A percentile compares a stretch with the other conserved stretches of the same genome.
Evolutionary conservation across 2,329 filamentous ascomycete species (phyloP).

Genomic region (Pseudocercospora fijiensis): DNA sequence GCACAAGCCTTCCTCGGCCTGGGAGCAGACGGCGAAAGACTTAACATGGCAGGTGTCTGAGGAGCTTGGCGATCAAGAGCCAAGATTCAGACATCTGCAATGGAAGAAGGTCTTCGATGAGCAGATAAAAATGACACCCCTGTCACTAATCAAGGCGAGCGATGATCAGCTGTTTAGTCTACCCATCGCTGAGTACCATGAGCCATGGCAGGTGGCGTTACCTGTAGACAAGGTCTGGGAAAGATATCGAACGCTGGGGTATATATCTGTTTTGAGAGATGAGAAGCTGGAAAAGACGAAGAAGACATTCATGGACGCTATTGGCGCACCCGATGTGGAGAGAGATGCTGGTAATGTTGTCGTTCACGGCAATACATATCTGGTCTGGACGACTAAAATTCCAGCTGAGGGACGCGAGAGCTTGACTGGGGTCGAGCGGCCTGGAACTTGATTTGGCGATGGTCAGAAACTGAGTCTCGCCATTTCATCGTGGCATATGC

Average conservation of each 20-base stretch:
- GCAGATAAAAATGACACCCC: constrained; percentile 54
- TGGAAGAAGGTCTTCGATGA: constrained; percentile 66
- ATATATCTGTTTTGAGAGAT: constrained; percentile 60
- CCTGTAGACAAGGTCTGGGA: constrained; percentile 62
- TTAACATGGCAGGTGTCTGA: constrained; percentile 58
- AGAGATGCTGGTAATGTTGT: constrained; percentile 63
- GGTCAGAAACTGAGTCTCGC: not conserved
- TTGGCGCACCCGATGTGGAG: constrained; percentile 55
- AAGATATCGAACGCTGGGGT: constrained; percentile 65
- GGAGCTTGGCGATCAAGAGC: constrained; percentile 57
- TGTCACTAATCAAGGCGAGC: constrained; percentile 43
- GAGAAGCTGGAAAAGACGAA: constrained; percentile 52
- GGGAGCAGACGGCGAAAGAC: constrained; percentile 63
- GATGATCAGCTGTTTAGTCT: constrained; percentile 59
- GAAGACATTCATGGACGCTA: constrained; percentile 55
- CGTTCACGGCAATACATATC: constrained; percentile 63
- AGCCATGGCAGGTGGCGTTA: constrained; percentile 60
- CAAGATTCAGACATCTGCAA: constrained; percentile 63
- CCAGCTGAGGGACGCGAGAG: constrained; percentile 34
- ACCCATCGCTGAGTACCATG: constrained; percentile 58
- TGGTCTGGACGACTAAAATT: constrained; percentile 59
- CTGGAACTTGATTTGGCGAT: not conserved
- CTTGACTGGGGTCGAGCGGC: constrained; percentile 27
- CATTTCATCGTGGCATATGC: not conserved
- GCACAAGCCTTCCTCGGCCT: constrained; percentile 58